These are phyloP conservation scores for Kodamaea sp. DNA, from an alignment of 1,139 yeast genomes.

Conservation along the genomic window DNA sequence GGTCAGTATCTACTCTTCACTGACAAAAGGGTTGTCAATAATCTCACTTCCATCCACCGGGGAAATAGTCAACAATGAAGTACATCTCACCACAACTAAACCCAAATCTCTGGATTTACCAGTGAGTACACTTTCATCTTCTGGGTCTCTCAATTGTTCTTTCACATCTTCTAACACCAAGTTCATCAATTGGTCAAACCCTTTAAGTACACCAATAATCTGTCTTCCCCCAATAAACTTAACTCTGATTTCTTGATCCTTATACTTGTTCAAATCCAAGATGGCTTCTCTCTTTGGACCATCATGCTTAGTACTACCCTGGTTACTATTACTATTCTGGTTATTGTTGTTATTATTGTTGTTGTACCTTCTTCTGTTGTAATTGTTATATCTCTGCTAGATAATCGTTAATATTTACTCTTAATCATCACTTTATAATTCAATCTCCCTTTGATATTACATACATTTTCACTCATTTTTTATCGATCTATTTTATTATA, in stretches of 20 bases:
- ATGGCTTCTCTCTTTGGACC: conserved; percentile 90
- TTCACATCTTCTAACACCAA: conserved; percentile 81
- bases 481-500: neutral
- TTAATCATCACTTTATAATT: neutral
- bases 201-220: conserved; percentile 75
- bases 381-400: conserved; percentile 1
- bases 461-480: conserved; percentile 14
- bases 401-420: conserved; percentile 2
- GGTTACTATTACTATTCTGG: conserved; percentile 20
- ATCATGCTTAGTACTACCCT: conserved; percentile 46
- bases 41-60: conserved; percentile 81
- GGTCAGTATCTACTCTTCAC: conserved; percentile 13
- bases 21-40: conserved; percentile 66
- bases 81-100: conserved; percentile 83
- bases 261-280: conserved; percentile 73
- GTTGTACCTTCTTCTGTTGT: conserved; percentile 24
- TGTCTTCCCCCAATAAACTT: conserved; percentile 85
- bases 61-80: conserved; percentile 72
- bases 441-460: conserved; percentile 3
- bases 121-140: conserved; percentile 49
- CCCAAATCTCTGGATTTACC: conserved; percentile 55
- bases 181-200: conserved; percentile 91
- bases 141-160: conserved; percentile 67
- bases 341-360: conserved; percentile 15
- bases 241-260: conserved; percentile 70